Conservation (phyloP, 169 alveolate genomes). For the Plasmodium fragile region DNA sequence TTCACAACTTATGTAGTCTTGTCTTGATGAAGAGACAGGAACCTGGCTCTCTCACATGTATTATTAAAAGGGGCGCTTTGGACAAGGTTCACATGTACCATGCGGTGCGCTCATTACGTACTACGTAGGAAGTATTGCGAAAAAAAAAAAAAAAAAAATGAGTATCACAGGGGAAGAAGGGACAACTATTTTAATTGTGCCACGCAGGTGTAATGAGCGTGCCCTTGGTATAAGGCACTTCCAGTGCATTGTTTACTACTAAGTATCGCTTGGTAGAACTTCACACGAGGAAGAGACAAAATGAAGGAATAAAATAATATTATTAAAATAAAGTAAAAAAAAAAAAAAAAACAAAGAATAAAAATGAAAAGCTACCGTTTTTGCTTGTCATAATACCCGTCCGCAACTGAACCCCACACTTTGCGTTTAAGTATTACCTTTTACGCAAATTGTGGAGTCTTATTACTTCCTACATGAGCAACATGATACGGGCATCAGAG, state of each 20-base stretch:
- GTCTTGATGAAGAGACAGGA: neutral
- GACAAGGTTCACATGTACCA: neutral
- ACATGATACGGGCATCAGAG: neutral
- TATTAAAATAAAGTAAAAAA: neutral
- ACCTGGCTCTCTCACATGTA: neutral
- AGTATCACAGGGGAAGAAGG: neutral
- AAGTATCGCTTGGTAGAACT: neutral
- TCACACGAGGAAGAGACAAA: neutral
- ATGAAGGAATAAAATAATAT: neutral
- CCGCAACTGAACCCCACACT: neutral
- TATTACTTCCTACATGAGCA: neutral
- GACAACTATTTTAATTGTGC: neutral
- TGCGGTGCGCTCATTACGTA: neutral
- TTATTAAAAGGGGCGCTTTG: neutral
- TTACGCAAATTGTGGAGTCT: neutral
- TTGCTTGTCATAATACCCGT: neutral
- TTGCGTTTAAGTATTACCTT: neutral
- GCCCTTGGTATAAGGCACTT: neutral
- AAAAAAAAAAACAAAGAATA: neutral
- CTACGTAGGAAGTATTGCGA: neutral
- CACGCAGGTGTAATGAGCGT: neutral
- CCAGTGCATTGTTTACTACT: neutral
- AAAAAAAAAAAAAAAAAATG: neutral
- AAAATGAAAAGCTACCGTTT: neutral
- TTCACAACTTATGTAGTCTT: neutral